phyloP scores from a whole-genome alignment of 2,329 filamentous ascomycete genomes.

The Neoscytalidium dimidiatum region DNA sequence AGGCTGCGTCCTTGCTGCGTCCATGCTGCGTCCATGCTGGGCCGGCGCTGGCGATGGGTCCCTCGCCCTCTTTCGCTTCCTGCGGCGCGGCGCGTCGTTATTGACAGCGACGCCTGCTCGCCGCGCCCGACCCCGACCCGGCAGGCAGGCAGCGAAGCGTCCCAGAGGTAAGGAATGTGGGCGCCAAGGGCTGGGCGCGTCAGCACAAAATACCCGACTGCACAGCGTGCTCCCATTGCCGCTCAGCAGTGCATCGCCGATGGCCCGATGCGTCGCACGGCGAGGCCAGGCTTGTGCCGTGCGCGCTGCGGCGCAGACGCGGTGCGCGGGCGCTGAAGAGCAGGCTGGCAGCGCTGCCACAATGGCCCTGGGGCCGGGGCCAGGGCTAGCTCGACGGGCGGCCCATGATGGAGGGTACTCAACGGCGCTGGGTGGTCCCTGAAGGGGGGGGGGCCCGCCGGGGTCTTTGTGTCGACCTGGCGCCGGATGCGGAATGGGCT shows the following conservation, averaged over 20 bases:
- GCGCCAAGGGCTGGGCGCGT: too few species aligned
- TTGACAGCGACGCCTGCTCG: neutral
- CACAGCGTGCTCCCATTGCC: too few species aligned
- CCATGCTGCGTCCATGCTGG: too few species aligned
- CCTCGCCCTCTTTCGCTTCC: conserved; percentile 9
- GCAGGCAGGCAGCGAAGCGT: too few species aligned
- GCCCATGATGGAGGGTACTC: neutral
- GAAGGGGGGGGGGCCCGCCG: neutral
- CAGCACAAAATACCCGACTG: neutral
- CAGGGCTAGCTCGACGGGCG: neutral
- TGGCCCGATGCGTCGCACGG: conserved; percentile 5
- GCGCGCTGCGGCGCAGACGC: neutral
- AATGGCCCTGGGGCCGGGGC: neutral
- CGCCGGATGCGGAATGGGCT: conserved; percentile 1
- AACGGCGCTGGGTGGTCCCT: conserved; percentile 10
- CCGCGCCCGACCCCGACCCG: neutral
- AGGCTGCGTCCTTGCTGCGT: too few species aligned
- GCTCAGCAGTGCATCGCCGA: conserved; percentile 9
- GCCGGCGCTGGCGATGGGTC: neutral
- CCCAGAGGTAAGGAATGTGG: conserved; percentile 1
- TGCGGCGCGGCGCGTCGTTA: neutral
- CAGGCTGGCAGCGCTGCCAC: neutral
- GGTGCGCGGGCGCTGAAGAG: neutral
- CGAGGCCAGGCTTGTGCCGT: neutral
- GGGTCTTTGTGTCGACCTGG: neutral